A percentile compares a stretch with the other conserved stretches of the same genome.
Conservation (phyloP, 148 eudicot genomes). For the Diospyros kaki region DNA sequence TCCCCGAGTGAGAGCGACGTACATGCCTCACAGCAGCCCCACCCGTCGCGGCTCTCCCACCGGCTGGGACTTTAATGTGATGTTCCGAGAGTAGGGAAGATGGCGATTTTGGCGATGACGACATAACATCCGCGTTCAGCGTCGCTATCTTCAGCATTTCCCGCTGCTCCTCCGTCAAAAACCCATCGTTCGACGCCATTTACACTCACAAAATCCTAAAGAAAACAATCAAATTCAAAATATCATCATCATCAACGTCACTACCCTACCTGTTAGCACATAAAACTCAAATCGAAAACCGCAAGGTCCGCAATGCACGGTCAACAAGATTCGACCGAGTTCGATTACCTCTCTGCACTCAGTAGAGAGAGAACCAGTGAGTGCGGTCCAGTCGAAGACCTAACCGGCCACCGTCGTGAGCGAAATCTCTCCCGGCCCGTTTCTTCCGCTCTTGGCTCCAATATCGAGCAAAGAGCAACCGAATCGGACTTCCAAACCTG, state of each 20-base stretch:
- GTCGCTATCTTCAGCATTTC: conserved; percentile 77
- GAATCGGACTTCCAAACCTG: conserved; percentile 15
- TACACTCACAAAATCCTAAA: conserved; percentile 26
- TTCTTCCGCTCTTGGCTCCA: conserved; percentile 73
- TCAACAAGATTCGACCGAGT: neutral
- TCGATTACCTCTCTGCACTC: conserved; percentile 21
- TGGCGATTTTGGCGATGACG: conserved; percentile 52
- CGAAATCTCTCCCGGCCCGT: neutral
- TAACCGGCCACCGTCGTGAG: conserved; percentile 4
- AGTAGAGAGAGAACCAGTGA: conserved; percentile 16
- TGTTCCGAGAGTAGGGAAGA: conserved; percentile 39
- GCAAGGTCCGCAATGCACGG: neutral
- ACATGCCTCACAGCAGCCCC: conserved; percentile 65
- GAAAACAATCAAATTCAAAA: conserved; percentile 3
- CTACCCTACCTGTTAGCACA: neutral
- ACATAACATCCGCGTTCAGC: conserved; percentile 46
- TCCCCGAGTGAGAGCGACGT: conserved; percentile 89
- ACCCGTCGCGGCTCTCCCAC: conserved; percentile 40
- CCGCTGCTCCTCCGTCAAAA: conserved; percentile 89
- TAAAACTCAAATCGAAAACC: neutral
- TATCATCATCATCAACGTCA: neutral
- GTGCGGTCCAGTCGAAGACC: conserved; percentile 6
- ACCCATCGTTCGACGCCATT: conserved; percentile 89
- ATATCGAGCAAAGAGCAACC: conserved; percentile 87
- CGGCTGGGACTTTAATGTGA: conserved; percentile 52